phyloP scores from a whole-genome alignment of 352 stramenopile species.

The Achlya hypogyna region DNA sequence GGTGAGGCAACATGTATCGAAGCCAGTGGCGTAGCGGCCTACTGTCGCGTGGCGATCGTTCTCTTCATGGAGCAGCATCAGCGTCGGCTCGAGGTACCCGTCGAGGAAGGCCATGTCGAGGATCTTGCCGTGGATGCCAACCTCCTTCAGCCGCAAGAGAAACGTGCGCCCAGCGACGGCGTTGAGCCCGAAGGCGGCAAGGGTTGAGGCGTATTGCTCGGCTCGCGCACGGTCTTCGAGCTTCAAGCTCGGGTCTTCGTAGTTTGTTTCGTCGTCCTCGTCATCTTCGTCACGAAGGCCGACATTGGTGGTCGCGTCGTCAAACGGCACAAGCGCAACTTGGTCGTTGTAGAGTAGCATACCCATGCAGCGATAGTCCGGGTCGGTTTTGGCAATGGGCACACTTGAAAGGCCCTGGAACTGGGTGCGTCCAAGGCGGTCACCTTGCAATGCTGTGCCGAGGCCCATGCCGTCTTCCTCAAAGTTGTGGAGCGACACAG shows the following conservation, averaged over 20 bases:
- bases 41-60: slow-evolving; percentile 64
- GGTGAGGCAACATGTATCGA: slow-evolving; percentile 74
- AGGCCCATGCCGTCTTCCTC: slow-evolving; percentile 70
- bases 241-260: slow-evolving; percentile 21
- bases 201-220: slow-evolving; percentile 47
- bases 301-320: slow-evolving; percentile 65
- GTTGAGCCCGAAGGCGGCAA: slow-evolving; percentile 34
- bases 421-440: slow-evolving; percentile 66
- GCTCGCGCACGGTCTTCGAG: slow-evolving; percentile 45
- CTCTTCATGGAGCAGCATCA: slow-evolving; percentile 82
- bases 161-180: slow-evolving; percentile 70
- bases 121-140: slow-evolving; percentile 70
- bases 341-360: slow-evolving; percentile 81
- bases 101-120: slow-evolving; percentile 77
- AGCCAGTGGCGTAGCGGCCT: slow-evolving; percentile 56
- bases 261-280: slow-evolving; percentile 36
- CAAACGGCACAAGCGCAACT: slow-evolving; percentile 71
- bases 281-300: slow-evolving; percentile 75
- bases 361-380: slow-evolving; percentile 64
- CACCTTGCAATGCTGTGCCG: slow-evolving; percentile 68
- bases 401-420: slow-evolving; percentile 54
- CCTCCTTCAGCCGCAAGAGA: slow-evolving; percentile 52
- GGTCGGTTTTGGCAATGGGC: slow-evolving; percentile 45
- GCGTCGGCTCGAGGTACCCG: slow-evolving; percentile 74
- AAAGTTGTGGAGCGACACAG: slow-evolving; percentile 75